Evolutionary conservation across 176 grass and related monocot genomes (phyloP), one percentile per base, ranked within the genome.

Genomic region (Ampelocalamus luodianensis): DNA sequence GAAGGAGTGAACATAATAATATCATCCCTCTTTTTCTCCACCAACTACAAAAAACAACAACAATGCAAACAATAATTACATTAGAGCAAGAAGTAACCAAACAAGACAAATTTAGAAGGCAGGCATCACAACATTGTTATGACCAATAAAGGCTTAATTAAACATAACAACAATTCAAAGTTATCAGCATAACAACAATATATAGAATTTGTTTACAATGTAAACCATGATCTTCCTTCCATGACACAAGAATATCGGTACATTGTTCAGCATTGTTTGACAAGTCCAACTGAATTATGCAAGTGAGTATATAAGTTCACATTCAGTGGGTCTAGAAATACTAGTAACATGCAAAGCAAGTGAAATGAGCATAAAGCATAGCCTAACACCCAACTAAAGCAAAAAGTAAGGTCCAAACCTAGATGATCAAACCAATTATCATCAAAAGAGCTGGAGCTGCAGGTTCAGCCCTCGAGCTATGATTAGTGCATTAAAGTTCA

Each of bases 1-100:
- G 93, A 86, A 77, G 93, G 90, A 82, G 93, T 81, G 78, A 99
- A 86, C 27, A 99, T 80, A 68, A 94, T 85, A 78, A 99, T 91
- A 80, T 89, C 90, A 36, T 96, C 96, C 84, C 92, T 94, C 88
- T 94, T 99, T 77, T 94, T 90, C 60, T 79, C 86, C 26, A 79
- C 86, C 69, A 99, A 81, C 96, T 99, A 83, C 13, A 20, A 79
- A 68, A 68, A 68, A 68, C n/a, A 68, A 54, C 23, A 81, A 59
- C 22, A 37, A 71, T 76, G 76, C 38, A 79, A 59, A 80, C 4
- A 80, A 24, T 67, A 59, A 77, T 66, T 58, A 44, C 9, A 78
- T 70, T 48, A 37, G 63, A 76, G 36, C 42, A 88, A 44, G 43
- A 56, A 12, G 26, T n/a, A 48, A 51, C 54, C 24, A 68, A 74